Percentiles rank a stretch among this genome's conserved stretches.
These are phyloP conservation scores for Fusarium poae DNA, from an alignment of 2,329 filamentous ascomycete genomes.

Conservation along the genomic window DNA sequence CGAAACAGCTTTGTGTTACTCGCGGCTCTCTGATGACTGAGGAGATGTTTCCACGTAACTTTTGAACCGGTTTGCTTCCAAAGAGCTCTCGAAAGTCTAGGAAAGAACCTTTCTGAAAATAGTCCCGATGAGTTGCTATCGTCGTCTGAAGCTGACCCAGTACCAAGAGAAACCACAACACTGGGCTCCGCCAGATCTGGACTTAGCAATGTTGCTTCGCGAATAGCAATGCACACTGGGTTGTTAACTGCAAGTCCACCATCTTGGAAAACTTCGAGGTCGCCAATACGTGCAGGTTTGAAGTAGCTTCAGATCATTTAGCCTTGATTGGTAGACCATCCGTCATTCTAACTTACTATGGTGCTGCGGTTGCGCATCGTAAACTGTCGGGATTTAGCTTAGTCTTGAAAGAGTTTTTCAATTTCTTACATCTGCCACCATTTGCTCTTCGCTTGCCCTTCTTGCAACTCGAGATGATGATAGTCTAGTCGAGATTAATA, in stretches of 20 bases:
- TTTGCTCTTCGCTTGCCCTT: constrained; percentile 5
- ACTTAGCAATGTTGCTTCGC: constrained; percentile 29
- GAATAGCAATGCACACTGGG: constrained; percentile 35
- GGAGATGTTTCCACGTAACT: constrained; percentile 25
- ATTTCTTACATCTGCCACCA: constrained; percentile 26
- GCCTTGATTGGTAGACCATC: neutral
- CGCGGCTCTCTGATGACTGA: constrained; percentile 23
- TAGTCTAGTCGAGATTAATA: constrained; percentile 22
- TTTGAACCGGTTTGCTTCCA: constrained; percentile 26
- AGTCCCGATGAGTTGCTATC: constrained; percentile 6
- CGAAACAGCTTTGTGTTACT: constrained; percentile 17
- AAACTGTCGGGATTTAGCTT: constrained; percentile 15
- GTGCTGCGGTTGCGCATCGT: constrained; percentile 33
- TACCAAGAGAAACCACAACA: constrained; percentile 38
- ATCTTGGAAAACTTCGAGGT: constrained; percentile 35
- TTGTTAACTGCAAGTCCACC: constrained; percentile 42
- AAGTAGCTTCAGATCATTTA: constrained; percentile 31
- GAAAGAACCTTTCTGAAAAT: constrained; percentile 7
- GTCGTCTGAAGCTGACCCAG: constrained; percentile 15
- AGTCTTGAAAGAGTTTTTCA: neutral
- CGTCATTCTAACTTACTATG: constrained; percentile 26
- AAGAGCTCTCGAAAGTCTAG: constrained; percentile 24
- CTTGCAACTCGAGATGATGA: constrained; percentile 7
- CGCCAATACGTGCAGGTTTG: constrained; percentile 20
- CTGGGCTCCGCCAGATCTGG: constrained; percentile 28